phyloP scores from a whole-genome alignment of 306 rosid genomes.

The Cicer arietinum region DNA sequence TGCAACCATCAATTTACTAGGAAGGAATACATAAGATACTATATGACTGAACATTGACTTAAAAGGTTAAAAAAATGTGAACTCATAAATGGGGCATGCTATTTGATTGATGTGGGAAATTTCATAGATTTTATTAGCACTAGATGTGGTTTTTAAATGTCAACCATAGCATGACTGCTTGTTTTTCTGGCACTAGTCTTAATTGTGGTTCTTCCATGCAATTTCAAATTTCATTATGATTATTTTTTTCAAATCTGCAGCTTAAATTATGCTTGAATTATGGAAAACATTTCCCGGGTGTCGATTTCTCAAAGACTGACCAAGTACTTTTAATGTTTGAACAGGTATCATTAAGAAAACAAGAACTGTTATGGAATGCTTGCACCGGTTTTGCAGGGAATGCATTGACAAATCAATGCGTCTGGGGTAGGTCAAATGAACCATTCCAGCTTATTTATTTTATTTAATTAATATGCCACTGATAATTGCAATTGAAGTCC shows the following conservation, averaged over 20 bases:
- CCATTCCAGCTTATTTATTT: constrained; percentile 16
- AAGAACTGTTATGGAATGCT: constrained; percentile 96
- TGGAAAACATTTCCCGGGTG: constrained; percentile 17
- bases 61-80: background rate
- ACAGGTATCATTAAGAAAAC: constrained; percentile 93
- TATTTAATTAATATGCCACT: constrained; percentile 38
- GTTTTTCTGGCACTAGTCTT: constrained; percentile 3
- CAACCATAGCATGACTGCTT: background rate
- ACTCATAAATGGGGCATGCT: constrained; percentile 15
- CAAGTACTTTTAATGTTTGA: constrained; percentile 14
- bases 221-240: constrained; percentile 28
- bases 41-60: background rate
- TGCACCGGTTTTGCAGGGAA: constrained; percentile 97
- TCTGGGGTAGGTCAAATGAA: constrained; percentile 66
- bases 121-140: constrained; percentile 14
- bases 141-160: constrained; percentile 27
- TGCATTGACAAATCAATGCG: constrained; percentile 99
- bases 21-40: background rate
- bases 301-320: constrained; percentile 30
- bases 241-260: constrained; percentile 3
- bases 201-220: constrained; percentile 26
- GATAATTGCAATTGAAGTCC: constrained; percentile 27
- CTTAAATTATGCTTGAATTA: constrained; percentile 29
- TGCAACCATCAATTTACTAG: constrained; percentile 2
- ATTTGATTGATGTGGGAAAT: constrained; percentile 28